Base-by-base conservation (phyloP, 2,329 filamentous ascomycete species). In the Karstenula rhodostoma region DNA sequence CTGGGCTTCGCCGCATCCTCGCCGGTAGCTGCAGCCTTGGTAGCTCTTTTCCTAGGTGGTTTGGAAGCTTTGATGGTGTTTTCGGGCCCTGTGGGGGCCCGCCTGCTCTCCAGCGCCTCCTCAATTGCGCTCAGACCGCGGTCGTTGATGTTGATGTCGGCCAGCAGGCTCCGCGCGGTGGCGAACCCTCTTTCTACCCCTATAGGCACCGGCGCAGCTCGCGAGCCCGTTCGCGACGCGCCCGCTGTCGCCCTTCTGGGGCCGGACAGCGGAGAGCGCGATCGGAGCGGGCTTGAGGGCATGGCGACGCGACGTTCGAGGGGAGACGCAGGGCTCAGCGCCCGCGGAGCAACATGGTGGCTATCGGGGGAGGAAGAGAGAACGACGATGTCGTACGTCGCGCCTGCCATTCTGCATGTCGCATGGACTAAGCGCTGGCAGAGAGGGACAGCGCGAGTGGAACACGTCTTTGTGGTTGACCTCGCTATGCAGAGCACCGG, bases 321-420 rank as follows among this genome's bases (percentile, higher is more conserved):
- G 25, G 57, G 51, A 27, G 43, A 32, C 2, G 51, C 19, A 54
- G 57, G 35, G 37, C 43, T 40, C 3, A 42, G 57, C 13, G 12
- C 35, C 7, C 40, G 49, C 32, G 40, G 40, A 27, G 42, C 40
- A 19, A 33, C 51, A 46, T 62, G 46, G 52, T 62, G 63, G 46
- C 63, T 63, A 49, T 57, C 61, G 40, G 73, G 75, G n/a, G 73
- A 74, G 15, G 74, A 77, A 23, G 70, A 74, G 8, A 79, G 60
- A 4, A 73, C 62, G 13, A 73, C 69, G 15, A 73, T 66, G 25
- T 72, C 63, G 59, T 66, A 71, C 48, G 65, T 58, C 43, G 59
- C 63, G 60, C 66, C 67, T 64, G 67, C 67, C 71, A 73, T 72
- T 32, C 61, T 65, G 63, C 58, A 63, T 56, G 19, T 42, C 46